Evolutionary conservation across 257 asterid genomes (phyloP).

Genomic region (Penstemon newberryi): DNA sequence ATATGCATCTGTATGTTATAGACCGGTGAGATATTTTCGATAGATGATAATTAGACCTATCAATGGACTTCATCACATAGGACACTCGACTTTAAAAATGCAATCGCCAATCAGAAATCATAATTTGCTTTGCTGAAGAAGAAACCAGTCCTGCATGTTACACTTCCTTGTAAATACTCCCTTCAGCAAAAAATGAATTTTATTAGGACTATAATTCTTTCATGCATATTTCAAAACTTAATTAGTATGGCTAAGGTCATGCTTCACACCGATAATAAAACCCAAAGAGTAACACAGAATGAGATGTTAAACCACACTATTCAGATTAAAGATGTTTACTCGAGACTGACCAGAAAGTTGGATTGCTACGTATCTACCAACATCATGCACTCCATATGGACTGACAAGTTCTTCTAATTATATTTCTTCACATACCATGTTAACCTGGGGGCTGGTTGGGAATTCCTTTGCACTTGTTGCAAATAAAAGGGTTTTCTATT

Average conservation of each 20-base stretch:
- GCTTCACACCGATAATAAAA: not conserved
- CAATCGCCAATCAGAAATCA: constrained; percentile 4
- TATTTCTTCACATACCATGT: constrained; percentile 61
- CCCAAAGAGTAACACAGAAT: constrained; percentile 1
- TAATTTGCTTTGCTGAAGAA: not conserved
- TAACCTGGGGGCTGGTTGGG: constrained; percentile 81
- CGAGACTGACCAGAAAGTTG: constrained; percentile 9
- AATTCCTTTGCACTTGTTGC: constrained; percentile 97
- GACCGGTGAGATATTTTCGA: not conserved
- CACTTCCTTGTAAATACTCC: constrained; percentile 6
- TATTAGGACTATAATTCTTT: too few species aligned
- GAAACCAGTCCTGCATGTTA: not conserved
- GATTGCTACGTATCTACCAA: too few species aligned
- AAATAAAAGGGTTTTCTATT: constrained; percentile 84
- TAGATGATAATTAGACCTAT: constrained; percentile 4
- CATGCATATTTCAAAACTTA: not conserved
- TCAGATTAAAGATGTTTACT: constrained; percentile 11
- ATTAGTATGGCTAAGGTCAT: not conserved
- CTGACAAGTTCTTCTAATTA: constrained; percentile 8
- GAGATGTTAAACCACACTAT: not conserved
- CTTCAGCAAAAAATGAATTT: not conserved
- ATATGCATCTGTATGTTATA: not conserved
- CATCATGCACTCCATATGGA: not conserved
- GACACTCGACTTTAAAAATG: not conserved
- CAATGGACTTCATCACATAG: not conserved